Base-by-base conservation (phyloP, 306 rosid species). In the Albizia julibrissin region DNA sequence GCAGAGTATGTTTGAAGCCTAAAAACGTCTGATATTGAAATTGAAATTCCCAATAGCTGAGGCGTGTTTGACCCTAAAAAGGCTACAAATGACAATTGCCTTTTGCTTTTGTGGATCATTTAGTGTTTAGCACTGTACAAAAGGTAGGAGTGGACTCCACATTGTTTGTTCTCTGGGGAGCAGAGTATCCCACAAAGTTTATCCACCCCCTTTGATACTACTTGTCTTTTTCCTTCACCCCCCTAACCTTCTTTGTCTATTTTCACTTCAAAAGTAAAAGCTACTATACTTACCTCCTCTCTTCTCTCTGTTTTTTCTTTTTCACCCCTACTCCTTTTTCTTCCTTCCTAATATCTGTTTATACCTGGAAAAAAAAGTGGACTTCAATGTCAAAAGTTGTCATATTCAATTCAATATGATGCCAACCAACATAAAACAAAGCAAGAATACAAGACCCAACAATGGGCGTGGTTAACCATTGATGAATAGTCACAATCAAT, bases 121-220 rank as follows among this genome's bases (percentile, higher is more conserved):
- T 61, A 82, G 88, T 72, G 75, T 86, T 61, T 66, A 82, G 84
- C 90, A 87, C 71, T 71, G 87, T 88, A 82, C 87, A 87, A 88
- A 89, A 89, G 84, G 81, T 67, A 10, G 34, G 86, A 85, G 91
- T 81, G 90, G 94, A 88, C 88, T 86, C 97, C 99, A 91, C 90
- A 78, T 67, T 88, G 96, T 86, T 84, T 83, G 90, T 88, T 89
- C 82, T 88, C 46, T 79, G 80, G 91, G 82, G 83, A 88, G 82
- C 96, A 93, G 90, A 93, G 92, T 89, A 92, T 92, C 98, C 93
- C 91, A 78, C 92, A 83, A 52, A 85, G 94, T 90, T 90, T 87
- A 89, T 85, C 85, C 76, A 72, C 80, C 85, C 85, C 85, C 84
- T 87, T 85, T 81, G 42, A 88, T 77, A 79, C 82, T 62, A 79